These are phyloP conservation scores for Phytopythium helicoides DNA, from an alignment of 352 stramenopile species.

Conservation along the genomic window DNA sequence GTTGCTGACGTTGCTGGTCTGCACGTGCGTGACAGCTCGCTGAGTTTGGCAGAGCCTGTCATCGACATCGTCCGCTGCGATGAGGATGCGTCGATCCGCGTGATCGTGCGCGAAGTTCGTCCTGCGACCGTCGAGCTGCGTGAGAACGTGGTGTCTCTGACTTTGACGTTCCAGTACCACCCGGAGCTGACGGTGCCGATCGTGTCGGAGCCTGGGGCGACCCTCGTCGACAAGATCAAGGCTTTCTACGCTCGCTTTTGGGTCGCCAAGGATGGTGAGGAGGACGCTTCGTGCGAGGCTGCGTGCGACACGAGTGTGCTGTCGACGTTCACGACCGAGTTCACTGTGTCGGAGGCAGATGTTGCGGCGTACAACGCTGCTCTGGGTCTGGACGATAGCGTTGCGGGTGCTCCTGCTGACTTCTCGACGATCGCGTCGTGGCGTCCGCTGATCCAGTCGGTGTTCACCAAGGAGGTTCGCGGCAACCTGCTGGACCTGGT, in stretches of 20 bases:
- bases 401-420: constrained; percentile 47
- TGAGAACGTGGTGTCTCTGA: constrained; percentile 38
- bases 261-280: constrained; percentile 55
- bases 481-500: constrained; percentile 83
- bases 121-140: constrained; percentile 50
- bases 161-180: constrained; percentile 56
- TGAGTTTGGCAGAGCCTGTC: constrained; percentile 33
- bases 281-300: constrained; percentile 51
- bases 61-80: constrained; percentile 41
- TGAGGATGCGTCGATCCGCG: constrained; percentile 27
- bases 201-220: constrained; percentile 30
- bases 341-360: constrained; percentile 54
- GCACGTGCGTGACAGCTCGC: constrained; percentile 38
- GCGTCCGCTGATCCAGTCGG: constrained; percentile 77
- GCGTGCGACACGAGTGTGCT: constrained; percentile 62
- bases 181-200: constrained; percentile 47
- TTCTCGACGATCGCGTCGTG: constrained; percentile 81
- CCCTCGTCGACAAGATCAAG: constrained; percentile 59
- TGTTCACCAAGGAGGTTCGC: constrained; percentile 81
- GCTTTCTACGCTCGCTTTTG: constrained; percentile 78
- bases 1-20: constrained; percentile 27
- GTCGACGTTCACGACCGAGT: constrained; percentile 60
- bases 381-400: constrained; percentile 34
- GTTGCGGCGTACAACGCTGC: constrained; percentile 59
- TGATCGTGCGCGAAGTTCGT: constrained; percentile 55